A percentile compares a stretch with the other conserved stretches of the same genome.
phyloP scores from a whole-genome alignment of 257 asterid genomes.

The Pogostemon cablin region DNA sequence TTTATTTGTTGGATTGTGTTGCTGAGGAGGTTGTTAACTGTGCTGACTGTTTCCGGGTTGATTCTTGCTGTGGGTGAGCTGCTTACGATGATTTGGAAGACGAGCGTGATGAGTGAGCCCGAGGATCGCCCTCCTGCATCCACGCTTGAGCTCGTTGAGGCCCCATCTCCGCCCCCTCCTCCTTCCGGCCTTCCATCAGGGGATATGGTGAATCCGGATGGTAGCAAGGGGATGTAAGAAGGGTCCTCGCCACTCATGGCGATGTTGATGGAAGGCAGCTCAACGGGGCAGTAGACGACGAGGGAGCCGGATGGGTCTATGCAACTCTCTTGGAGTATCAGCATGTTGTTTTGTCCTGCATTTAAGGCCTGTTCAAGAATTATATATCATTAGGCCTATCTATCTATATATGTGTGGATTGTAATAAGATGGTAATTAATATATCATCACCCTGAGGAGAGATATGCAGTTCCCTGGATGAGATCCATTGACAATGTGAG shows the following conservation, averaged over 20 bases:
- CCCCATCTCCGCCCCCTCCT: conserved; percentile 34
- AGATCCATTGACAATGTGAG: conserved; percentile 91
- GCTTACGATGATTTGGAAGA: conserved; percentile 83
- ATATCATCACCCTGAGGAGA: conserved; percentile 73
- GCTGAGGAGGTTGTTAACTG: conserved; percentile 76
- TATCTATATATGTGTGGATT: too few relatives aligned
- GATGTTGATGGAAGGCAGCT: conserved; percentile 70
- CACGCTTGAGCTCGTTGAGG: conserved; percentile 57
- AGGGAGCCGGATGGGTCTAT: conserved; percentile 78
- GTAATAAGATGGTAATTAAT: neutral
- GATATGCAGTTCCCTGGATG: conserved; percentile 94
- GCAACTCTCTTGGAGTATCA: conserved; percentile 96
- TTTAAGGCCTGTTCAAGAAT: conserved; percentile 58
- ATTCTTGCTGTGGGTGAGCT: conserved; percentile 72
- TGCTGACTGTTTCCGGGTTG: conserved; percentile 84
- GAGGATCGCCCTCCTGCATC: conserved; percentile 4
- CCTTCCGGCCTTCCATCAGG: conserved; percentile 60
- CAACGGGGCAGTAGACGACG: conserved; percentile 84
- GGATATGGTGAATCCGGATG: conserved; percentile 83
- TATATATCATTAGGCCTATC: neutral
- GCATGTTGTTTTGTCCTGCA: conserved; percentile 83
- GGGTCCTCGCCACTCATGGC: conserved; percentile 97
- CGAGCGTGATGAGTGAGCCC: conserved; percentile 79
- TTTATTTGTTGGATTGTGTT: conserved; percentile 87
- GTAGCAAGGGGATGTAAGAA: conserved; percentile 67